These are phyloP conservation scores for Taiozyma sp. DNA, from an alignment of 1,139 yeast species.

Conservation along the genomic window DNA sequence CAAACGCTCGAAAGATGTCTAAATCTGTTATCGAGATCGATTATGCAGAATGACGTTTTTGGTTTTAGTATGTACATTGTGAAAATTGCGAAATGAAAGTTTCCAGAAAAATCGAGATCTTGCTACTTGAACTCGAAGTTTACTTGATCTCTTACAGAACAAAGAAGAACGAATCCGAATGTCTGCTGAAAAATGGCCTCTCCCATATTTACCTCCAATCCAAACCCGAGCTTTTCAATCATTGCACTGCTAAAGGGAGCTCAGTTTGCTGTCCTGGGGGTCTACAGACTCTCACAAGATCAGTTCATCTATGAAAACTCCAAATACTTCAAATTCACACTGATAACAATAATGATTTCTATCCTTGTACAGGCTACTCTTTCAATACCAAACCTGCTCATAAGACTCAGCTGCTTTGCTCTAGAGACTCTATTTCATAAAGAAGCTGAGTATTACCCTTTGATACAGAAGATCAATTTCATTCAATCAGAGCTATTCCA, in stretches of 20 bases:
- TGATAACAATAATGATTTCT: constrained; percentile 8
- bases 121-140: not conserved
- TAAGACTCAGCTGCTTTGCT: not conserved
- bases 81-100: not conserved
- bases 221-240: constrained; percentile 11
- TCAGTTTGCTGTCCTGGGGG: constrained; percentile 15
- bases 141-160: too few relatives aligned
- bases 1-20: too few relatives aligned
- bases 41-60: not conserved
- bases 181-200: constrained; percentile 9
- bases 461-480: not conserved
- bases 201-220: constrained; percentile 15
- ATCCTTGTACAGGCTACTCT: constrained; percentile 2
- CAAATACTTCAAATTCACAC: constrained; percentile 9
- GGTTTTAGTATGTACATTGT: not conserved
- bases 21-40: not conserved
- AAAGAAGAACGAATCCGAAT: too few relatives aligned
- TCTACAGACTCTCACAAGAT: constrained; percentile 13
- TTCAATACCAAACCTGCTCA: not conserved
- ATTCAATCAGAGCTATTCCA: constrained; percentile 7
- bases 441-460: not conserved
- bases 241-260: constrained; percentile 12
- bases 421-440: not conserved
- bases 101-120: not conserved
- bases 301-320: constrained; percentile 12